Evolutionary conservation across 1,284 basidiomycete species (phyloP), one percentile per base, ranked within the genome.

Genomic region (Gymnopus androsaceus): DNA sequence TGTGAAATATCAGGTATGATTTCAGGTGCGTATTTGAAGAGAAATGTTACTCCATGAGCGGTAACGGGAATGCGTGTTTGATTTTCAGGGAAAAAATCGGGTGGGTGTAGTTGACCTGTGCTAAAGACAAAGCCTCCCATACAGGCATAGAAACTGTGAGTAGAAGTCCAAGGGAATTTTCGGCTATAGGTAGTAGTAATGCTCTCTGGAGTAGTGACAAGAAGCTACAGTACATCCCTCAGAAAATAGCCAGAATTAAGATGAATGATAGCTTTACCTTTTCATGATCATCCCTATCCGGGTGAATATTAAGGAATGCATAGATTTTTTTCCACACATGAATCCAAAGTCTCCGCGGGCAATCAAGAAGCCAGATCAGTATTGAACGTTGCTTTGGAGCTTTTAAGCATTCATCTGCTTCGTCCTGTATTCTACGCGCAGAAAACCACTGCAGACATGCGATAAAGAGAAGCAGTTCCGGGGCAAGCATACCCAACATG

Each of bases 51-150:
- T 27, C 61, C 61, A 33, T 38, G 31, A 9, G 55, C 14, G 12
- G 59, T 55, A n/a, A 60, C 17, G 12, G 46, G 49, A 30, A 53
- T 23, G 4, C 57, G 47, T 7, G 31, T 55, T 31, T 28, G 36
- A 15, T 44, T 53, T 8, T 44, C 28, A 4, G 53, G 50, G 19
- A 58, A 50, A 38, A 55, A 48, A 19, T 56, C 53, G 33, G n/a
- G n/a, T n/a, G n/a, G n/a, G n/a, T 36, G 25, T 8, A 25, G 37
- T 27, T 40, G 41, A 19, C 27, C 42, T 15, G 40, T 15, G 38
- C 63, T 55, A 37, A 66, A 53, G 15, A 53, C 59, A 54, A 58
- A 66, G 3, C 65, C 62, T 8, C 64, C 62, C 63, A 64, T 66
- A 28, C 42, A 25, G n/a, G 58, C 61, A 51, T 59, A 65, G 42